phyloP scores from a whole-genome alignment of 306 rosid species.

The Calophaca sinica region DNA sequence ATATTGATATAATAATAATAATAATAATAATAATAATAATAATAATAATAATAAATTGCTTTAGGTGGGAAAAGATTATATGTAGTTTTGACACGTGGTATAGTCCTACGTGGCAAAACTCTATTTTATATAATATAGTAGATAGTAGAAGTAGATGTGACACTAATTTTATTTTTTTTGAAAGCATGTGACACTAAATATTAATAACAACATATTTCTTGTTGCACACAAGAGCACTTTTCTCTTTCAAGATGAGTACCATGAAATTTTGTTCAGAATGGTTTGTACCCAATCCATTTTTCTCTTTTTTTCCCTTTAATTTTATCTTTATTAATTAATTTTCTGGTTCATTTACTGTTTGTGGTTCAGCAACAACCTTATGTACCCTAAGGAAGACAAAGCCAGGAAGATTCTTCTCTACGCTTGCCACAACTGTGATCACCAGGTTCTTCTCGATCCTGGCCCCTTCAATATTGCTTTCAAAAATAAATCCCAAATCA shows the following conservation, averaged over 20 bases:
- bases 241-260: conserved; percentile 69
- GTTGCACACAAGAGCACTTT: background rate
- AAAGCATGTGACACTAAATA: too few relatives aligned
- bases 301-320: background rate
- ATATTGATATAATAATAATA: too few relatives aligned
- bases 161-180: too few relatives aligned
- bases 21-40: too few relatives aligned
- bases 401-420: conserved; percentile 71
- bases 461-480: background rate
- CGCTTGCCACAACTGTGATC: conserved; percentile 52
- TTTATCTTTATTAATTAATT: too few relatives aligned
- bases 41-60: too few relatives aligned
- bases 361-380: conserved; percentile 75
- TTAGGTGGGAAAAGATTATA: too few relatives aligned
- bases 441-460: conserved; percentile 58
- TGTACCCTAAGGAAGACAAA: conserved; percentile 86
- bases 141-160: too few relatives aligned
- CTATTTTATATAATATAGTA: too few relatives aligned
- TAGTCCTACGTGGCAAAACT: too few relatives aligned
- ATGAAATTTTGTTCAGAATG: conserved; percentile 98
- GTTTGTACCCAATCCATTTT: conserved; percentile 45
- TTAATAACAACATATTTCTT: too few relatives aligned
- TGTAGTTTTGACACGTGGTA: too few relatives aligned
- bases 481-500: background rate
- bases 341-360: background rate